Evolutionary conservation across 2,329 filamentous ascomycete species (phyloP).

Genomic region (Alternaria incomplexa): DNA sequence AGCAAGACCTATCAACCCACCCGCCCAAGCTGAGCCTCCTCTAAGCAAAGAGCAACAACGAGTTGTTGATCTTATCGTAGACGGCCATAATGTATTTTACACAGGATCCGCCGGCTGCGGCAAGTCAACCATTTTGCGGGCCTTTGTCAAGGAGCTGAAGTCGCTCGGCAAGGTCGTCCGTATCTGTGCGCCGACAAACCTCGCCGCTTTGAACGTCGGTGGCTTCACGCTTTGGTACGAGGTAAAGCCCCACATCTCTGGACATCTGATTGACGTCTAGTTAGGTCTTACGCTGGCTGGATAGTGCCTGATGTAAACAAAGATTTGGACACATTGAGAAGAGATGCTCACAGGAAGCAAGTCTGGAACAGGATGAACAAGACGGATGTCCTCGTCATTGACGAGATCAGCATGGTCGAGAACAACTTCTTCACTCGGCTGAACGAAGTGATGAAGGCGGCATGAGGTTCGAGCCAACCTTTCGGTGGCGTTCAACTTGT

Average conservation of each 20-base stretch:
- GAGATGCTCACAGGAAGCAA: slow-evolving; percentile 41
- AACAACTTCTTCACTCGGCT: slow-evolving; percentile 59
- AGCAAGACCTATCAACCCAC: background rate
- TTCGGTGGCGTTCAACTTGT: slow-evolving; percentile 62
- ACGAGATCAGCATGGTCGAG: slow-evolving; percentile 71
- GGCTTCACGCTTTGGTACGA: slow-evolving; percentile 59
- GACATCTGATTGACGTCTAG: background rate
- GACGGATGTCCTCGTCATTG: slow-evolving; percentile 66
- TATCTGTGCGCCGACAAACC: slow-evolving; percentile 66
- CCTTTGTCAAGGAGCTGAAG: slow-evolving; percentile 52
- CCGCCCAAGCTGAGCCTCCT: slow-evolving; percentile 11
- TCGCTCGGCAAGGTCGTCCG: slow-evolving; percentile 49
- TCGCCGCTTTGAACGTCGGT: slow-evolving; percentile 62
- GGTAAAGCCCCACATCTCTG: background rate
- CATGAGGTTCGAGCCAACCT: slow-evolving; percentile 15
- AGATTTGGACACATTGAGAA: slow-evolving; percentile 45
- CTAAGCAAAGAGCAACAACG: slow-evolving; percentile 58
- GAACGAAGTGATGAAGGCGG: slow-evolving; percentile 55
- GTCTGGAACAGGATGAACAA: slow-evolving; percentile 41
- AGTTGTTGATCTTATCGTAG: slow-evolving; percentile 59
- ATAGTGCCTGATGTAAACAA: slow-evolving; percentile 55
- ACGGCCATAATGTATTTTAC: slow-evolving; percentile 66
- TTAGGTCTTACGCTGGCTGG: slow-evolving; percentile 61
- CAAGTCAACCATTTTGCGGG: slow-evolving; percentile 62
- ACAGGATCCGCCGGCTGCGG: slow-evolving; percentile 68